Conservation (phyloP, 441 rosid genomes). For the Adansonia madagascariensis region DNA sequence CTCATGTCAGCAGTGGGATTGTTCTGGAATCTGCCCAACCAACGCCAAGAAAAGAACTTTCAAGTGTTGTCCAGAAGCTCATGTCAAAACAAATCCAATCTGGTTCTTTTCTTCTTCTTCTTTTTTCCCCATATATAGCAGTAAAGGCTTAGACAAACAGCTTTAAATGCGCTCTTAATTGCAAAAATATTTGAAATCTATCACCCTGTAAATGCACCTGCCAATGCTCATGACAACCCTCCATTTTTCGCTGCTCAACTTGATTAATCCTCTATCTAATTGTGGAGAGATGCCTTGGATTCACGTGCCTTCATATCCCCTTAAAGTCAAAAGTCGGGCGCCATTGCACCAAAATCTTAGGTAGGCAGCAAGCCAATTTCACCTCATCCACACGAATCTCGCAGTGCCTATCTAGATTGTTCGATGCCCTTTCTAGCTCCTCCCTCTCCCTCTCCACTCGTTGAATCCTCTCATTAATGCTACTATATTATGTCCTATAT, state of each 20-base stretch:
- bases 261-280: background rate
- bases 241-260: background rate
- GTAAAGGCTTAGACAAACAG: background rate
- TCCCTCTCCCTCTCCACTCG: background rate
- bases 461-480: background rate
- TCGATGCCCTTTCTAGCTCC: constrained; percentile 4
- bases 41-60: background rate
- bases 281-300: background rate
- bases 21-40: background rate
- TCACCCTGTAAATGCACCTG: background rate
- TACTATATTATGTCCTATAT: background rate
- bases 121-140: background rate
- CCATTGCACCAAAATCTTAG: constrained; percentile 2
- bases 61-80: background rate
- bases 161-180: background rate
- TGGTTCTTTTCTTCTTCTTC: background rate
- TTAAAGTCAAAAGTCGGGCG: background rate
- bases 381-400: constrained; percentile 15
- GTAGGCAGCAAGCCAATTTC: constrained; percentile 6
- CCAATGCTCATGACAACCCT: background rate
- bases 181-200: background rate
- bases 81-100: background rate
- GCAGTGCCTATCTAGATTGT: constrained; percentile 10
- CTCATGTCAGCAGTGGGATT: background rate
- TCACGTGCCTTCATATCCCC: background rate